Percentiles rank a stretch among this genome's conserved stretches.
Evolutionary conservation across 2,329 filamentous ascomycete genomes (phyloP).

Genomic region (Calonectria pteridis): DNA sequence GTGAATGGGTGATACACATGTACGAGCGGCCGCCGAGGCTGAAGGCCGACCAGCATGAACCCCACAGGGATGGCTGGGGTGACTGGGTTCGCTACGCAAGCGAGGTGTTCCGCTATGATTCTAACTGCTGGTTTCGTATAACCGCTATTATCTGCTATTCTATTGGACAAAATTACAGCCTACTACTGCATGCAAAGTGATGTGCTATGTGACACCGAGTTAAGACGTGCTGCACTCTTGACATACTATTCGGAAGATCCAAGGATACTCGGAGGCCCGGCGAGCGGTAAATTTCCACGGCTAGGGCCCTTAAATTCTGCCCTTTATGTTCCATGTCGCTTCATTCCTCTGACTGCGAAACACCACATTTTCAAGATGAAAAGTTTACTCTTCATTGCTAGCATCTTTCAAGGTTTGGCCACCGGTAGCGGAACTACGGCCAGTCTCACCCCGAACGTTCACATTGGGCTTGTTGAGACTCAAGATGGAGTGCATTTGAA

Average conservation of each 20-base stretch:
- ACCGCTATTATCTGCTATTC: not conserved
- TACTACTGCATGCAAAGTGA: not conserved
- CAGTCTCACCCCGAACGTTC: not conserved
- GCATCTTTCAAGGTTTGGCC: not conserved
- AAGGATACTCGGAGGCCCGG: not conserved
- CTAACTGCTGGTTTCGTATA: not conserved
- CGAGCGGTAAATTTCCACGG: not conserved
- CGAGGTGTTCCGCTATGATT: not conserved
- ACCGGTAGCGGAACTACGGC: not conserved
- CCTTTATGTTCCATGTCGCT: not conserved
- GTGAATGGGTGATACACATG: not conserved
- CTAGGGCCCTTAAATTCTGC: not conserved
- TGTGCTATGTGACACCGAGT: not conserved
- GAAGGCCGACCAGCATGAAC: not conserved
- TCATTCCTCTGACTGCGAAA: too few species aligned
- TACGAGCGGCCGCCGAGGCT: not conserved
- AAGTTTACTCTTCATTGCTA: not conserved
- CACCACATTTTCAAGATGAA: not conserved
- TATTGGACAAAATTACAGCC: not conserved
- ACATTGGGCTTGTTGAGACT: not conserved
- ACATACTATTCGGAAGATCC: not conserved
- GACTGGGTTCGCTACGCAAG: not conserved
- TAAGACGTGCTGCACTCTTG: too few species aligned
- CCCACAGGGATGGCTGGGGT: not conserved
- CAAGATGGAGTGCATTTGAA: not conserved